Evolutionary conservation across 805 yeast species (phyloP), one percentile per base, ranked within the genome.

Genomic region (Spathaspora hagerdaliae): DNA sequence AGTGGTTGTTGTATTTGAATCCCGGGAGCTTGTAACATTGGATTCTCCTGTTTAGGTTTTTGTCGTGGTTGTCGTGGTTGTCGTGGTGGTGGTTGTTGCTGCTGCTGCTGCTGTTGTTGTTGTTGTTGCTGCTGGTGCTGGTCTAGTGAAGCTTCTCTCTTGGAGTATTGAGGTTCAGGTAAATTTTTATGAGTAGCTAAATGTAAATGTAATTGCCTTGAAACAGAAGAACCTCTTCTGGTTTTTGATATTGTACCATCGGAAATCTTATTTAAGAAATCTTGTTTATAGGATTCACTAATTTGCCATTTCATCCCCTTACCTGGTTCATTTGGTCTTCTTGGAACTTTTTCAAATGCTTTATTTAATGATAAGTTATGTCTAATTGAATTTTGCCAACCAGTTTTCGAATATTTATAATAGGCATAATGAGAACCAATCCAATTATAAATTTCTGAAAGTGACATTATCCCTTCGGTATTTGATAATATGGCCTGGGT

Each of bases 281-380:
- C 99, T 38, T 82, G 83, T 57, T 85, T 83, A 63, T 86, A 92
- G 40, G 82, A 71, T 36, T 88, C 94, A 51, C 90, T 82, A 48
- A 94, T 91, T 68, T 90, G 95, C 99, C 99, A 94, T 67, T 94
- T 94, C 96, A 94, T 92, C 52, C 99, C 98, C 65, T 94, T 94
- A 13, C 99, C 99, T 0, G 98, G 97, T 68, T 94, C 98, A 63
- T 89, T 85, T 29, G 96, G 91, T 60, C 87, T 80, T 58, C 99
- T 78, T 36, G 98, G 97, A 19, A 92, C 97, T 67, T 94, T 94
- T 59, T 92, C 98, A 69, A 94, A 94, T 12, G 99, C 98, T 71
- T 92, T 94, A 67, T 94, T 94, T 48, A 94, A 73, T 2, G 97
- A 90, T 45, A 94, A 71, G 63, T 94, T 94, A 66, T 94, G 99